Base-by-base conservation (phyloP, 2,329 filamentous ascomycete genomes). In the Thelonectria olida region DNA sequence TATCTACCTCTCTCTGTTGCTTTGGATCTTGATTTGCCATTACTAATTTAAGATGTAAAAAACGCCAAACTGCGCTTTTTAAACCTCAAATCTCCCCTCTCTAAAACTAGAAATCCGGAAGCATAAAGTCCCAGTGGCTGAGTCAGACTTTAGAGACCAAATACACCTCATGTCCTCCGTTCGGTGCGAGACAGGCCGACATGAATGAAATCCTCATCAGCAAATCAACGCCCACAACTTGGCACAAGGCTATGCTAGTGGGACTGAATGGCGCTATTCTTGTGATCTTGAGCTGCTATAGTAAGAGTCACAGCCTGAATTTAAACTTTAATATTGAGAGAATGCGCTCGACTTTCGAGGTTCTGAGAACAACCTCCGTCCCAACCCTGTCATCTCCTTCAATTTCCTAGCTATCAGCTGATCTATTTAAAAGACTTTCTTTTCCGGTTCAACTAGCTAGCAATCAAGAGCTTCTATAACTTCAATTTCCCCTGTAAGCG, bases 101-200 rank as follows among this genome's bases (percentile, higher is more conserved):
- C n/a, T 8, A 17, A 42, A 19, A 42, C 10, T 42, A 13, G 17
- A 42, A 42, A 42, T 42, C 39, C 10, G 39, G 39, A 42, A 20
- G 39, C 39, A 42, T 19, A 23, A 45, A 36, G 39, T 45, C 39
- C 19, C 12, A 36, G 51, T 54, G 38, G 51, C 51, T 54, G 38
- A 44, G 51, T 45, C 39, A 23, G 39, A 28, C 51, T n/a, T 54
- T 19, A 15, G 8, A 44, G 15, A 19, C 51, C 31, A 42, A 44
- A 45, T 36, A 23, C 19, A 52, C 38, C n/a, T 27, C 22, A 19
- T 8, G 22, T 27, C 5, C 22, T n/a, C 51, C 51, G 51, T 36
- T 31, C 19, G 12, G 13, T 34, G 38, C 25, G 23, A 39, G 51
- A 54, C 17, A 17, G 39, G 51, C 13, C n/a, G 19, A 12, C 2